Evolutionary conservation across 306 rosid species (phyloP).

Genomic region (Rubus idaeus): DNA sequence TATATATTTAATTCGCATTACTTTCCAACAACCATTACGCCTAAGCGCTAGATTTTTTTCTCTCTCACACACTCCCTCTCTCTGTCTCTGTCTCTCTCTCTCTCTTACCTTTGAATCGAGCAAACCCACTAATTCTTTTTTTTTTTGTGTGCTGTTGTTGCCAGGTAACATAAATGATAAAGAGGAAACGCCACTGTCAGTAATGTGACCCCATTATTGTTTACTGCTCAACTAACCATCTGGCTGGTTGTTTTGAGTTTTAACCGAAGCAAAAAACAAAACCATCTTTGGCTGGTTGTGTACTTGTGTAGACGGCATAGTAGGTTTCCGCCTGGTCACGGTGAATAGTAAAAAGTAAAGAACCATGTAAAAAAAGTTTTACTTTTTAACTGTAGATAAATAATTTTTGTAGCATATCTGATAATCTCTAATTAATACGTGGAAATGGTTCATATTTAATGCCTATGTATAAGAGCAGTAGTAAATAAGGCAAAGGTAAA

Average conservation of each 20-base stretch:
- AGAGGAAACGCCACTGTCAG: background rate
- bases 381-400: background rate
- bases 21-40: background rate
- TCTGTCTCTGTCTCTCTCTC: too few species aligned
- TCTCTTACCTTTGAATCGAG: too few species aligned
- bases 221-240: background rate
- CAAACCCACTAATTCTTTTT: background rate
- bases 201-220: background rate
- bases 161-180: constrained; percentile 2
- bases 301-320: background rate
- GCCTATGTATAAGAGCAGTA: too few species aligned
- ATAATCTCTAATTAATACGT: too few species aligned
- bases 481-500: too few species aligned
- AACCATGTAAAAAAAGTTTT: too few species aligned
- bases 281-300: background rate
- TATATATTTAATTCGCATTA: background rate
- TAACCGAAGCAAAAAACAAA: background rate
- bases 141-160: background rate
- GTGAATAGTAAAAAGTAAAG: background rate
- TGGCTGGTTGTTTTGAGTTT: background rate
- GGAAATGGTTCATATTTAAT: too few species aligned
- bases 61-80: too few species aligned
- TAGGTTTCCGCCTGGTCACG: background rate
- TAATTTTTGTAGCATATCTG: too few species aligned
- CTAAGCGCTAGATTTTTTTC: background rate